Evolutionary conservation across 2,329 filamentous ascomycete genomes (phyloP).

Genomic region (Diaporthe helianthi): DNA sequence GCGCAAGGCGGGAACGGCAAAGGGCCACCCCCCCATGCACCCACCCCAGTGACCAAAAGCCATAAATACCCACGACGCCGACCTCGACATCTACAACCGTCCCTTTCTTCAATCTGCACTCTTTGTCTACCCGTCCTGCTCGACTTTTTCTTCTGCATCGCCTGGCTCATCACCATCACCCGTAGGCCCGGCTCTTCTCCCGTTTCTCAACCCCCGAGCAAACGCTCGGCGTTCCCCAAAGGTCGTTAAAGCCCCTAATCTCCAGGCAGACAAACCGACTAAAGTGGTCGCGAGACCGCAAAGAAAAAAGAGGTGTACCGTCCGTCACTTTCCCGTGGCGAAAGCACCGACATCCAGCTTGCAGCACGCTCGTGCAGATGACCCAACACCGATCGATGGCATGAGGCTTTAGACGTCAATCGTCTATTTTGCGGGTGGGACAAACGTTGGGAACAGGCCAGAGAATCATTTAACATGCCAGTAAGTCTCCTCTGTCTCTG

Average conservation of each 20-base stretch:
- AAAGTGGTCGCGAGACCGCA: constrained; percentile 12
- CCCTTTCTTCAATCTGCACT: constrained; percentile 3
- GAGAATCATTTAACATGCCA: constrained; percentile 44
- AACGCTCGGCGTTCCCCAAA: neutral
- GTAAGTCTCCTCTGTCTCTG: constrained; percentile 40
- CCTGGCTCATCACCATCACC: neutral
- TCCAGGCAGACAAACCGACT: constrained; percentile 20
- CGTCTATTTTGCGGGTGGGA: constrained; percentile 33
- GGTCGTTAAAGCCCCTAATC: constrained; percentile 19
- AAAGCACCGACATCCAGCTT: neutral
- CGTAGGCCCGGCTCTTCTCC: neutral
- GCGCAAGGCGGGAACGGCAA: constrained; percentile 12
- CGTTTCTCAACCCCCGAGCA: neutral
- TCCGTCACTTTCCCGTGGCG: constrained; percentile 19
- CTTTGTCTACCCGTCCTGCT: constrained; percentile 27
- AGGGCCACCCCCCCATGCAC: constrained; percentile 12
- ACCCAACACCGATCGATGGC: constrained; percentile 33
- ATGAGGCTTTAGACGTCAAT: constrained; percentile 40
- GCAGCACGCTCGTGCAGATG: constrained; percentile 28
- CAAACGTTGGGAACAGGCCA: constrained; percentile 22
- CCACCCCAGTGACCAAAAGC: constrained; percentile 21
- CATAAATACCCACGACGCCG: constrained; percentile 34
- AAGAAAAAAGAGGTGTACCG: constrained; percentile 30
- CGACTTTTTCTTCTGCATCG: neutral
- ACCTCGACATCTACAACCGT: constrained; percentile 15